Percentiles rank a stretch among this genome's conserved stretches.
phyloP scores from a whole-genome alignment of 169 alveolate species.

The Babesia gibsoni region DNA sequence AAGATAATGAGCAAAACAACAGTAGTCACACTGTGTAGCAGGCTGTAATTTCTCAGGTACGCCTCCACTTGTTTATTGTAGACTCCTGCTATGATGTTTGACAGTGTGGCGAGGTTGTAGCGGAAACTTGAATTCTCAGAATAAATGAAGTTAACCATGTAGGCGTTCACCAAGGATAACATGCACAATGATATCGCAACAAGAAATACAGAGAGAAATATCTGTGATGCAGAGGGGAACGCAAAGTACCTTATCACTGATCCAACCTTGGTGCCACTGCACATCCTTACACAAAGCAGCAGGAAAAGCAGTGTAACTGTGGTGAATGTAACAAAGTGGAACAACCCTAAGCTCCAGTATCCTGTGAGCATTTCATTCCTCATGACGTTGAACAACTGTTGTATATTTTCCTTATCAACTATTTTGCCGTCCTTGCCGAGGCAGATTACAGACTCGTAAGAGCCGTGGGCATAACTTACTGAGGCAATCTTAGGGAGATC shows the following conservation, averaged over 20 bases:
- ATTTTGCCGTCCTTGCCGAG: conserved; percentile 21
- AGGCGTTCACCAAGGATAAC: conserved; percentile 31
- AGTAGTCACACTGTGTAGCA: conserved; percentile 10
- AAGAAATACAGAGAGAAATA: background rate
- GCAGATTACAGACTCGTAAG: conserved; percentile 7
- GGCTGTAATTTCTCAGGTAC: conserved; percentile 20
- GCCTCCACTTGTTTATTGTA: conserved; percentile 1
- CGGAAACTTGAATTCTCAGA: conserved; percentile 9
- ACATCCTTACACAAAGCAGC: background rate
- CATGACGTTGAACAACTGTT: background rate
- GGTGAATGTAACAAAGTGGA: conserved; percentile 5
- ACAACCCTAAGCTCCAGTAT: conserved; percentile 1
- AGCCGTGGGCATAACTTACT: background rate
- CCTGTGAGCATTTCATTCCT: background rate
- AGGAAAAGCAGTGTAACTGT: conserved; percentile 1
- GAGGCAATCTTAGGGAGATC: conserved; percentile 28
- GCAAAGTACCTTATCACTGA: background rate
- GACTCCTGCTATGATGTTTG: conserved; percentile 44
- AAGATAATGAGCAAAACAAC: conserved; percentile 15
- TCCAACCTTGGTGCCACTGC: conserved; percentile 10
- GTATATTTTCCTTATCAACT: background rate
- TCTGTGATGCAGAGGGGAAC: background rate
- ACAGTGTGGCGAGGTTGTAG: conserved; percentile 22
- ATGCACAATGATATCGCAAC: background rate
- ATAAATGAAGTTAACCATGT: conserved; percentile 18